phyloP scores from a whole-genome alignment of 2,329 filamentous ascomycete species.

The Penicillium sp. region DNA sequence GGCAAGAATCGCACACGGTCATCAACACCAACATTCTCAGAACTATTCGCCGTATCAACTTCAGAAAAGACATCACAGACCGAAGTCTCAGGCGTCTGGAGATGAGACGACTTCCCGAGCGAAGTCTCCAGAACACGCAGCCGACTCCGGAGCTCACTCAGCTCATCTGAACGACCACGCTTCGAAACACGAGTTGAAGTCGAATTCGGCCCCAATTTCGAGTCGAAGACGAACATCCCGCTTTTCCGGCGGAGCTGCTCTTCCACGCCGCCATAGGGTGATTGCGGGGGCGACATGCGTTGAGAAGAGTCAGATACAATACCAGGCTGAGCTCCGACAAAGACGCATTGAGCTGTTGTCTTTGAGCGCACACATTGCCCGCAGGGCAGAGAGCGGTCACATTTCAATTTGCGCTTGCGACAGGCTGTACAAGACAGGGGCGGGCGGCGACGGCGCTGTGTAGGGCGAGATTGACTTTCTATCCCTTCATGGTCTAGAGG shows the following conservation, averaged over 20 bases:
- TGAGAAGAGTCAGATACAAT: constrained; percentile 3
- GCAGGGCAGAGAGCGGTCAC: constrained; percentile 71
- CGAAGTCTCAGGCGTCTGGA: constrained; percentile 28
- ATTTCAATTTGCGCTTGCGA: constrained; percentile 73
- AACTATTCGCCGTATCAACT: constrained; percentile 5
- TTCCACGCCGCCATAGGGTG: constrained; percentile 2
- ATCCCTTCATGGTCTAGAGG: constrained; percentile 8
- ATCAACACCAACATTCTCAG: constrained; percentile 21
- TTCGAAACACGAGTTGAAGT: constrained; percentile 25
- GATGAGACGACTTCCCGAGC: constrained; percentile 18
- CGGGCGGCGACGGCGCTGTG: constrained; percentile 59
- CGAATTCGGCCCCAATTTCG: constrained; percentile 23
- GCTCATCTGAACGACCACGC: constrained; percentile 24
- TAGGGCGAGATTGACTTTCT: not conserved
- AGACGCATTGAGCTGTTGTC: constrained; percentile 53
- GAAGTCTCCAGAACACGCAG: constrained; percentile 29
- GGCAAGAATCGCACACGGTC: constrained; percentile 30
- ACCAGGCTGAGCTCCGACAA: constrained; percentile 34
- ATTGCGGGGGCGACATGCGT: constrained; percentile 16
- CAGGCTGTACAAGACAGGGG: constrained; percentile 68
- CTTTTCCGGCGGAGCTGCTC: constrained; percentile 16
- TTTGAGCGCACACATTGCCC: constrained; percentile 56
- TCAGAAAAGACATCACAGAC: constrained; percentile 17
- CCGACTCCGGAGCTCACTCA: constrained; percentile 30
- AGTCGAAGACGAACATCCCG: constrained; percentile 36